Conservation (phyloP, 208 protist genomes). For the Leishmania mexicana region DNA sequence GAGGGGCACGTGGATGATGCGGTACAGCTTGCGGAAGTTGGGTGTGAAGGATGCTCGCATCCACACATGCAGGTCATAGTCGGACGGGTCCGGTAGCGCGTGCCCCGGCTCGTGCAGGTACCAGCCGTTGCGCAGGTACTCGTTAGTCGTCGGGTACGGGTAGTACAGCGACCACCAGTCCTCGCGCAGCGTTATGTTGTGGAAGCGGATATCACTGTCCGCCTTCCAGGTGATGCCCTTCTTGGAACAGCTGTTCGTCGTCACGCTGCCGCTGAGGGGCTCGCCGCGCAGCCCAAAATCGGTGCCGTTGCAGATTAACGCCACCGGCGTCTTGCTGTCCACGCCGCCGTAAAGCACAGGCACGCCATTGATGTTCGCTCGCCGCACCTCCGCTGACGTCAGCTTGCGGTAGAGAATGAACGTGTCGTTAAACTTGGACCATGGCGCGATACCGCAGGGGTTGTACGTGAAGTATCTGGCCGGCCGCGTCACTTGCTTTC, state of each 20-base stretch:
- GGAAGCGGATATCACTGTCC: constrained; percentile 91
- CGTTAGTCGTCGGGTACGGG: constrained; percentile 65
- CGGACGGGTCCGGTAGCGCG: constrained; percentile 69
- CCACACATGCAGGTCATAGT: constrained; percentile 98
- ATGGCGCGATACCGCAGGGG: constrained; percentile 96
- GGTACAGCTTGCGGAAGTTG: constrained; percentile 97
- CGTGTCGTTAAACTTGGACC: constrained; percentile 97
- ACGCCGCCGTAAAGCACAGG: constrained; percentile 24
- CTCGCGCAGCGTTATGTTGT: constrained; percentile 37
- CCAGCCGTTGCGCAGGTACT: constrained; percentile 83
- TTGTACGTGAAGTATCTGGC: constrained; percentile 74
- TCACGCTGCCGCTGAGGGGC: constrained; percentile 41
- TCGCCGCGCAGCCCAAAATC: constrained; percentile 60
- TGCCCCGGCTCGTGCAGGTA: constrained; percentile 87
- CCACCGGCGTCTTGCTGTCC: constrained; percentile 29
- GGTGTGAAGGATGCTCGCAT: constrained; percentile 93
- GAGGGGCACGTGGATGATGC: constrained; percentile 87
- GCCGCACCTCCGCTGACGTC: constrained; percentile 4
- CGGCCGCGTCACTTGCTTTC: constrained; percentile 23
- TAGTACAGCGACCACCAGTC: constrained; percentile 76
- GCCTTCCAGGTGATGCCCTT: constrained; percentile 92
- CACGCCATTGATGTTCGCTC: background rate
- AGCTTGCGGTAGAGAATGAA: constrained; percentile 65
- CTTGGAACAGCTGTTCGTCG: constrained; percentile 69
- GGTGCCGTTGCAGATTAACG: constrained; percentile 74